These are phyloP conservation scores for Batrachochytrium dendrobatidis DNA, from an alignment of 371 early-diverging fungal species.

Conservation along the genomic window DNA sequence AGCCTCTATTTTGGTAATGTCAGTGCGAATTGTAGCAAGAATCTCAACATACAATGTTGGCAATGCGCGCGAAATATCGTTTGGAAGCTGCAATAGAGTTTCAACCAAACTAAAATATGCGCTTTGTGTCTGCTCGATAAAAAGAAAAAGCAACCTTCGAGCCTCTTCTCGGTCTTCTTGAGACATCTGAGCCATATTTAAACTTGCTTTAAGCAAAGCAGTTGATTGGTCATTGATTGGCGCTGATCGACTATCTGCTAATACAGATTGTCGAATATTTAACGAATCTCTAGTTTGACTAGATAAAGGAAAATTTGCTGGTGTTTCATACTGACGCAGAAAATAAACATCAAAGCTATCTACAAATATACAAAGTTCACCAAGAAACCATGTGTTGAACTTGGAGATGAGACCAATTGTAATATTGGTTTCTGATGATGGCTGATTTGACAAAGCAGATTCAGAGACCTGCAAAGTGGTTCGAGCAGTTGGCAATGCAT, in stretches of 20 bases:
- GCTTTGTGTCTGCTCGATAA: constrained; percentile 11
- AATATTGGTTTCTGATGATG: too few relatives aligned
- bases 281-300: too few relatives aligned
- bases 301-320: neutral
- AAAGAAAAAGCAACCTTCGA: constrained; percentile 10
- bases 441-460: too few relatives aligned
- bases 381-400: neutral
- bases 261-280: too few relatives aligned
- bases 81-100: constrained; percentile 18
- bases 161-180: neutral
- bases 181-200: too few relatives aligned
- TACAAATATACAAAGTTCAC: neutral
- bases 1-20: constrained; percentile 15
- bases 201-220: too few relatives aligned
- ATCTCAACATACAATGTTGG: constrained; percentile 13
- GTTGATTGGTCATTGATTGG: too few relatives aligned
- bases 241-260: too few relatives aligned
- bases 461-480: too few relatives aligned
- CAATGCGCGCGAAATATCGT: constrained; percentile 18
- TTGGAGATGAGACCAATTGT: neutral
- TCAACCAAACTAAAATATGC: constrained; percentile 21
- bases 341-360: neutral
- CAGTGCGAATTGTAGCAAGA: constrained; percentile 18
- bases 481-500: too few relatives aligned
- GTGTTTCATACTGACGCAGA: neutral